Evolutionary conservation across 352 stramenopile genomes (phyloP).

Genomic region (Phytophthora colocasiae): DNA sequence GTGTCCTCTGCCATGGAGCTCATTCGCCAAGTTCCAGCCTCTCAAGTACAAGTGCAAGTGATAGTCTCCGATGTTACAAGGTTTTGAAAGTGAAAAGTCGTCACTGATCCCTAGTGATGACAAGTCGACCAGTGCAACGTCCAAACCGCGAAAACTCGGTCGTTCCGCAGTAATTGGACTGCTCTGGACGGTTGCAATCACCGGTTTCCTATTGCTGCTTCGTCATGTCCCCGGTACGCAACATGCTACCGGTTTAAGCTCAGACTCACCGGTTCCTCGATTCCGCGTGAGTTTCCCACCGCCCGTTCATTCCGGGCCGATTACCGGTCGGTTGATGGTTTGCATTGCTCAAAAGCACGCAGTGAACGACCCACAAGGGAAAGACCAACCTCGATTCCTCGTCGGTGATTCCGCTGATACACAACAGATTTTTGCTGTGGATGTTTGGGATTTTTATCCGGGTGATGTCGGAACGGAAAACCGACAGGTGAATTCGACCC

Average conservation of each 20-base stretch:
- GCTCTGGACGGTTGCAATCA: slow-evolving; percentile 22
- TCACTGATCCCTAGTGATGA: slow-evolving; percentile 17
- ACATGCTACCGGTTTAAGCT: slow-evolving; percentile 3
- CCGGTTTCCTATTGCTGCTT: slow-evolving; percentile 15
- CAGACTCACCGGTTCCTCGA: slow-evolving; percentile 22
- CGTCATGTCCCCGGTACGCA: slow-evolving; percentile 1
- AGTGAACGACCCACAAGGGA: slow-evolving; percentile 49
- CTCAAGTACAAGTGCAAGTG: neutral
- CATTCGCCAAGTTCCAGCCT: slow-evolving; percentile 36
- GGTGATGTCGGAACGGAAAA: slow-evolving; percentile 30
- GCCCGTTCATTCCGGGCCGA: slow-evolving; percentile 26
- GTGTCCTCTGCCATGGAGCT: slow-evolving; percentile 32
- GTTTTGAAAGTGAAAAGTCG: slow-evolving; percentile 23
- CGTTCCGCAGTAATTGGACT: slow-evolving; percentile 7
- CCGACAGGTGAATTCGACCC: slow-evolving; percentile 53
- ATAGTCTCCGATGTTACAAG: slow-evolving; percentile 27
- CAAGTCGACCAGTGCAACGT: slow-evolving; percentile 6
- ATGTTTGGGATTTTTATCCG: slow-evolving; percentile 60
- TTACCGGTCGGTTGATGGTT: slow-evolving; percentile 67
- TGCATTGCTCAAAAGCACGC: slow-evolving; percentile 60
- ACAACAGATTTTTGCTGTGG: slow-evolving; percentile 68
- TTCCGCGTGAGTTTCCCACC: slow-evolving; percentile 52
- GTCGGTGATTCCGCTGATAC: slow-evolving; percentile 53
- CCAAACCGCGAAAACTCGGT: slow-evolving; percentile 18
- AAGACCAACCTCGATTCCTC: slow-evolving; percentile 67